Evolutionary conservation across 1,284 basidiomycete species (phyloP), one percentile per base, ranked within the genome.

Genomic region (Malassezia sp.): DNA sequence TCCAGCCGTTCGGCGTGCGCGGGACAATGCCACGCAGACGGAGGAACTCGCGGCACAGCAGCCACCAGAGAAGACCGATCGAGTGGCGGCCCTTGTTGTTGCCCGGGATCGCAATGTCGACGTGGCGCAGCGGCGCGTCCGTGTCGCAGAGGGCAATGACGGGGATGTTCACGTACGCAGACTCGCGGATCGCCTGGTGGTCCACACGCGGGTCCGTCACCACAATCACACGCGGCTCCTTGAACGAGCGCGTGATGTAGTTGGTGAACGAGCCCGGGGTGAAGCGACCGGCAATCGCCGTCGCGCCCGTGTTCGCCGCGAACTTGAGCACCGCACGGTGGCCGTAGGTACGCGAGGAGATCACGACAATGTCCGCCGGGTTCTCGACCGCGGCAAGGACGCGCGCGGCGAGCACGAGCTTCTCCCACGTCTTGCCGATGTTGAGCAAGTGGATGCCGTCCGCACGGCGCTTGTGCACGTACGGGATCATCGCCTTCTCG

Each of bases 401-500:
- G 53, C 67, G 63, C 35, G 67, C 67, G 38, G 67, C 70, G 43
- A 70, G 47, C 32, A 70, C 63, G 45, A 97, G 80, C 77, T 97
- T 97, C 77, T 96, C 89, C 91, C 90, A 96, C 62, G 91, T 97
- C 81, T 96, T 96, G 72, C 90, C 90, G 66, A 96, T 83, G 82
- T 97, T 95, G 71, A 96, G 75, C 70, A 97, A 77, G 77, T 96
- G 83, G 75, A 96, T 88, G 64, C 89, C 91, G 75, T 97, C 91
- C 58, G 82, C 74, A 71, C 91, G 80, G 72, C 91, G 79, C 78
- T 93, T 96, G 84, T 83, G 95, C 74, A 97, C 86, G 75, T 97
- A 97, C 46, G 85, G 78, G 71, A 84, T 81, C 91, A 97, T 97
- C 73, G 88, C 84, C 81, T 90, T 93, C 74, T 93, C 88, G 77